These are phyloP conservation scores for Senecio squalidus DNA, from an alignment of 140 eudicot genomes.

Conservation along the genomic window DNA sequence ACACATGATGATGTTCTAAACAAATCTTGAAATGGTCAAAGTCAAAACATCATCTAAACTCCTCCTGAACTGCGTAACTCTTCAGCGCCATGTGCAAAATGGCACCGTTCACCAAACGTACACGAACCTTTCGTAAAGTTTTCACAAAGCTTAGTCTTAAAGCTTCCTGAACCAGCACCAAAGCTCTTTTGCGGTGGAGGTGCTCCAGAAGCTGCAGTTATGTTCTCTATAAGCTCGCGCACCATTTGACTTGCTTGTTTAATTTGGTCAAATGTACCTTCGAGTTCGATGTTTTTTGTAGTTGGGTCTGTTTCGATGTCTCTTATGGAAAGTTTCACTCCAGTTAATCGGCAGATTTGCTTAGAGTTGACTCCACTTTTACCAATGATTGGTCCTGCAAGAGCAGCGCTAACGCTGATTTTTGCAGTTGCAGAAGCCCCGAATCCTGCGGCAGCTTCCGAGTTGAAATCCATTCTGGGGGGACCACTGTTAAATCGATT, in stretches of 20 bases:
- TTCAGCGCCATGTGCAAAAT: slow-evolving; percentile 86
- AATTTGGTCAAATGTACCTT: slow-evolving; percentile 91
- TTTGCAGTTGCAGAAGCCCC: slow-evolving; percentile 84
- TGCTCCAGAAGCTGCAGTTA: slow-evolving; percentile 43
- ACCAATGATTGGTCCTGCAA: slow-evolving; percentile 87
- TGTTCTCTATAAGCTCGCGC: slow-evolving; percentile 58
- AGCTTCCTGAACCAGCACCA: slow-evolving; percentile 33
- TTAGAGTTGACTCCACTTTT: slow-evolving; percentile 87
- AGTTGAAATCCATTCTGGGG: slow-evolving; percentile 42
- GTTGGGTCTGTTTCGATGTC: slow-evolving; percentile 79
- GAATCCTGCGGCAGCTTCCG: slow-evolving; percentile 54
- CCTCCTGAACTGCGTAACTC: slow-evolving; percentile 61
- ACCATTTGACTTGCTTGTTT: slow-evolving; percentile 86
- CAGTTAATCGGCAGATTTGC: slow-evolving; percentile 75
- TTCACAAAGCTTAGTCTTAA: slow-evolving; percentile 80
- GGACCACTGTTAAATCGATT: slow-evolving; percentile 32
- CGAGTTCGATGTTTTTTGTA: slow-evolving; percentile 73
- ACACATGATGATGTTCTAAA: slow-evolving; percentile 19
- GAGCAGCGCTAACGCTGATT: slow-evolving; percentile 65
- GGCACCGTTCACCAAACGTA: slow-evolving; percentile 89
- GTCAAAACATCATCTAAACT: slow-evolving; percentile 19
- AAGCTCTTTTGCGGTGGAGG: slow-evolving; percentile 32
- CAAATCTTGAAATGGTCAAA: slow-evolving; percentile 3
- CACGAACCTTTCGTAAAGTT: slow-evolving; percentile 77
- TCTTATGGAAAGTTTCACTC: slow-evolving; percentile 67